Percentiles rank a stretch among this genome's conserved stretches.
These are phyloP conservation scores for Naganishia vaughanmartiniae DNA, from an alignment of 768 basidiomycete genomes.

Conservation along the genomic window DNA sequence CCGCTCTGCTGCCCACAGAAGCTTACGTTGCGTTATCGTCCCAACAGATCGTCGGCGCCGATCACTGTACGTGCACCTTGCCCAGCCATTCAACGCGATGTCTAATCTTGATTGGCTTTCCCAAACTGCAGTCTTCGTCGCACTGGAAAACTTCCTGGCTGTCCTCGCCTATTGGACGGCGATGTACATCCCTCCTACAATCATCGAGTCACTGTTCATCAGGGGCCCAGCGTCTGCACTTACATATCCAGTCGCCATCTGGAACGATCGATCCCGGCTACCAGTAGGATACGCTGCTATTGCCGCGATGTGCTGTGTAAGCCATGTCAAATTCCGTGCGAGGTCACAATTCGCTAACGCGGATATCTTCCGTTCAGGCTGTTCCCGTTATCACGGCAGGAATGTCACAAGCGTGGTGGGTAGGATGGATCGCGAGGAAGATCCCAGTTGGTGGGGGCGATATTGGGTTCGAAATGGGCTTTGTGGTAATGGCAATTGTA, in stretches of 20 bases:
- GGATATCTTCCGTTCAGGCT: slow-evolving; percentile 32
- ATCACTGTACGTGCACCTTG: slow-evolving; percentile 33
- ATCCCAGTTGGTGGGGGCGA: slow-evolving; percentile 44
- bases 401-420: slow-evolving; percentile 49
- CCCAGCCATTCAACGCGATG: background rate
- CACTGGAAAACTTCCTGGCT: slow-evolving; percentile 41
- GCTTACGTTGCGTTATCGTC: background rate
- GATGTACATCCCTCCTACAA: slow-evolving; percentile 43
- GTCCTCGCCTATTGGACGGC: slow-evolving; percentile 47
- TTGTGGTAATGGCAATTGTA: slow-evolving; percentile 37
- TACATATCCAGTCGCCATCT: slow-evolving; percentile 41
- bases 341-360: background rate
- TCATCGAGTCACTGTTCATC: slow-evolving; percentile 46
- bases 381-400: slow-evolving; percentile 42
- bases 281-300: slow-evolving; percentile 42
- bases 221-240: slow-evolving; percentile 36
- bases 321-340: background rate
- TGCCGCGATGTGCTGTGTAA: slow-evolving; percentile 38
- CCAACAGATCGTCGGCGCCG: slow-evolving; percentile 40
- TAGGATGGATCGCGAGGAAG: slow-evolving; percentile 44
- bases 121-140: slow-evolving; percentile 39
- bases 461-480: slow-evolving; percentile 43
- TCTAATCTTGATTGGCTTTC: background rate
- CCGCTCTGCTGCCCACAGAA: too few species aligned
- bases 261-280: slow-evolving; percentile 39